Conservation (phyloP, 2,329 filamentous ascomycete genomes). For the Gaeumannomyces sp. region DNA sequence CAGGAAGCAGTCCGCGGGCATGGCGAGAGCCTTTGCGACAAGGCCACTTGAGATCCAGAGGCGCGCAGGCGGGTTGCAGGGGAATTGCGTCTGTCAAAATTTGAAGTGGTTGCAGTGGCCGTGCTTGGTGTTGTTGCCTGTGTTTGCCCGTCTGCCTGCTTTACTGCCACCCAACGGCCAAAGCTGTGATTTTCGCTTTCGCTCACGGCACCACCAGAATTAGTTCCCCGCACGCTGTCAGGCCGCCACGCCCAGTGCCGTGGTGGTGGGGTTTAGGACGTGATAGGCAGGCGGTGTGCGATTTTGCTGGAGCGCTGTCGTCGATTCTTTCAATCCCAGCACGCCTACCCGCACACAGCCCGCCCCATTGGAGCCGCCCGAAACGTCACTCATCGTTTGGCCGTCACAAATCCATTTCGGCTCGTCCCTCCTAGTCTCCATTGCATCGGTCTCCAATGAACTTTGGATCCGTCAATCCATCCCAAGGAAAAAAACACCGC, state of each 20-base stretch:
- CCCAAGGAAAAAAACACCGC: not conserved
- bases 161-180: not conserved
- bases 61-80: not conserved
- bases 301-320: not conserved
- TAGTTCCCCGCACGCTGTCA: not conserved
- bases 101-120: not conserved
- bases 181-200: not conserved
- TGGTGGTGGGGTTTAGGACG: not conserved
- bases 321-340: no score
- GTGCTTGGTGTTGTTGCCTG: no score
- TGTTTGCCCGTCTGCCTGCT: not conserved
- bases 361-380: not conserved
- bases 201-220: not conserved
- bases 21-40: conserved; percentile 10
- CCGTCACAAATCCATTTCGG: not conserved
- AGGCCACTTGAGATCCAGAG: conserved; percentile 5
- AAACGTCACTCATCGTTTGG: not conserved
- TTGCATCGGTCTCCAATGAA: not conserved
- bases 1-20: conserved; percentile 12
- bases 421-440: not conserved
- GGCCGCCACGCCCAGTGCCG: not conserved
- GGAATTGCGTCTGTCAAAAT: not conserved
- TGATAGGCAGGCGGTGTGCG: not conserved
- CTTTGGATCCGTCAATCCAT: not conserved
- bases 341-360: no score